Conservation (phyloP, 2,329 filamentous ascomycete species). For the Apiospora koreana region DNA sequence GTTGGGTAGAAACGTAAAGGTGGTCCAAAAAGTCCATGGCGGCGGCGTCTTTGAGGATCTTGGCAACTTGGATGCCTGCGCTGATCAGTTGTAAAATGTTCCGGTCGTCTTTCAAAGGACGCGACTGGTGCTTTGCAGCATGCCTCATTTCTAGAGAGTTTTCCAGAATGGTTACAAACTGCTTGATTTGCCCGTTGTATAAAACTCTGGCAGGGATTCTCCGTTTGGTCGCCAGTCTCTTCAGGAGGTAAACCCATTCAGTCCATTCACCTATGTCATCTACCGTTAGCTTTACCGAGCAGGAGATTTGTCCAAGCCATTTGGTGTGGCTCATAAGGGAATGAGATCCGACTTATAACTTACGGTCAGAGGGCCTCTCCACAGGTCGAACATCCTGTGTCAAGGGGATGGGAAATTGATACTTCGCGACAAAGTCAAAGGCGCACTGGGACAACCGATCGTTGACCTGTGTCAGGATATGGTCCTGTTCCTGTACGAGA, state of each 20-base stretch:
- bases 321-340: background rate
- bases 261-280: slow-evolving; percentile 68
- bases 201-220: slow-evolving; percentile 81
- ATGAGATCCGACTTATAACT: background rate
- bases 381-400: slow-evolving; percentile 54
- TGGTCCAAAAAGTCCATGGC: slow-evolving; percentile 82
- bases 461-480: slow-evolving; percentile 78
- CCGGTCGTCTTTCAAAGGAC: slow-evolving; percentile 83
- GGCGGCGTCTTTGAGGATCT: slow-evolving; percentile 80
- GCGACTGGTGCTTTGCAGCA: slow-evolving; percentile 79
- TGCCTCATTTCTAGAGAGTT: slow-evolving; percentile 81
- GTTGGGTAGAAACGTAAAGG: slow-evolving; percentile 81
- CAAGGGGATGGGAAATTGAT: slow-evolving; percentile 85
- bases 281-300: slow-evolving; percentile 58
- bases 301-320: background rate
- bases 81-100: slow-evolving; percentile 88
- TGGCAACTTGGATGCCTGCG: slow-evolving; percentile 83
- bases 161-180: slow-evolving; percentile 84
- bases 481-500: slow-evolving; percentile 81
- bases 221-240: slow-evolving; percentile 72
- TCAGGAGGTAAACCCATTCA: slow-evolving; percentile 87
- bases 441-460: slow-evolving; percentile 83
- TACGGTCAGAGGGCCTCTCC: slow-evolving; percentile 33
- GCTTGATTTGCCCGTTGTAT: slow-evolving; percentile 89
- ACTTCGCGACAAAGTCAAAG: slow-evolving; percentile 88